Evolutionary conservation across 179 eudicot species (phyloP), one percentile per base, ranked within the genome.

Genomic region (Vitellaria paradoxa): DNA sequence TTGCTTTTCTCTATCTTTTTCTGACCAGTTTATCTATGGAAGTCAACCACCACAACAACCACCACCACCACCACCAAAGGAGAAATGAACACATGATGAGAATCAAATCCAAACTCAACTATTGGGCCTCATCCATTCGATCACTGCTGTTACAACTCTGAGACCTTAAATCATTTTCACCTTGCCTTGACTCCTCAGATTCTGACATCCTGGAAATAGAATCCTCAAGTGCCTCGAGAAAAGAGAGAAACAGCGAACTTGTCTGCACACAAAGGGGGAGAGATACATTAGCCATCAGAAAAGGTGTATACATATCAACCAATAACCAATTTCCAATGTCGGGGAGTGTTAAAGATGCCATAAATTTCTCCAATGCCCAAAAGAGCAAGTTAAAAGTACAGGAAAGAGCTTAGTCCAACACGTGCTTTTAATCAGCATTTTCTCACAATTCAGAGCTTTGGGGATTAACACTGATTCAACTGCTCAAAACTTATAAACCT

Each of bases 201-300:
- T 78, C 87, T 37, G 81, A 73, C n/a, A 83, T 74, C 65, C 63
- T 82, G 12, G 87, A 52, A 63, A 90, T 91, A 10, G 97, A 88
- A 78, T 93, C 98, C 87, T 96, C 99, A 55, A 96, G 97, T 14
- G 99, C 99, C 87, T 96, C 99, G 72, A 96, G 90, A 86, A 96
- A 96, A 50, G 99, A 96, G 65, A 92, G 90, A 61, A n/a, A 96
- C 97, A 0, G 93, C 94, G 78, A 96, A 90, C 76, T 91, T 96
- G 80, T 92, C 99, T 96, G 97, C 83, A 76, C 53, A 45, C 45
- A 4, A 74, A 74, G 21, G 45, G 15, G 68, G 14, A 79, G 57
- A 17, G 8, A 60, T 1, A 50, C 11, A 7, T 23, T 11, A 30
- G 59, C 12, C 65, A 17, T 9, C 24, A 50, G 24, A 71, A 17